Conservation (phyloP, 106 monocot genomes). For the Dendrobium chrysotoxum region DNA sequence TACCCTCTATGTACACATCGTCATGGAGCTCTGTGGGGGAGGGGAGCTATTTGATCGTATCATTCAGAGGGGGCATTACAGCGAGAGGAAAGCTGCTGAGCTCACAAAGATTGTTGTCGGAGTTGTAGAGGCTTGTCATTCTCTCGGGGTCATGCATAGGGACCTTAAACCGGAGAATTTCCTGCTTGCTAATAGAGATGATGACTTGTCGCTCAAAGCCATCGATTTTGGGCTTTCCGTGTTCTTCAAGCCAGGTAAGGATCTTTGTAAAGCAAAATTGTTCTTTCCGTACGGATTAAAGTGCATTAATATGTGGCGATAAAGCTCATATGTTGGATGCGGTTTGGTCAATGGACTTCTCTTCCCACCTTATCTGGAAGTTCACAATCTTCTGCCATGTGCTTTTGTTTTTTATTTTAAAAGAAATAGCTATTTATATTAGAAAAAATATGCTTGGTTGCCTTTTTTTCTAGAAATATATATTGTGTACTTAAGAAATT, state of each 20-base stretch:
- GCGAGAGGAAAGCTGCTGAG: conserved; percentile 66
- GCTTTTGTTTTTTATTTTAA: too few species aligned
- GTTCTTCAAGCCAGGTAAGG: conserved; percentile 67
- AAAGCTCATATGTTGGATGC: too few species aligned
- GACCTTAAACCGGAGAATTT: conserved; percentile 75
- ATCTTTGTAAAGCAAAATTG: not conserved
- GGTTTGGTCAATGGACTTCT: too few species aligned
- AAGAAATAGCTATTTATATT: too few species aligned
- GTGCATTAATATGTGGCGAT: too few species aligned
- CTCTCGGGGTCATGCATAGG: conserved; percentile 60
- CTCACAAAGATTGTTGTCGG: conserved; percentile 53
- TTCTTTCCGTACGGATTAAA: too few species aligned
- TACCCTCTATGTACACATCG: conserved; percentile 47
- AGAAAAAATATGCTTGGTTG: too few species aligned
- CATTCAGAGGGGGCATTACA: conserved; percentile 59
- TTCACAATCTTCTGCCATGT: too few species aligned
- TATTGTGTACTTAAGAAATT: too few species aligned
- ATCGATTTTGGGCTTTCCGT: conserved; percentile 71
- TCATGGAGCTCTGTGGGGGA: conserved; percentile 62
- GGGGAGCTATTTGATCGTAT: conserved; percentile 69
- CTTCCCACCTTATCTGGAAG: too few species aligned
- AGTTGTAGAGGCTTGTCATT: conserved; percentile 63
- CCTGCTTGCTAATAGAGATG: conserved; percentile 42
- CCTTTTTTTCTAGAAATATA: too few species aligned
- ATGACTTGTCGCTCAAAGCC: conserved; percentile 55